These are phyloP conservation scores for Pyrus communis DNA, from an alignment of 306 rosid species.

Conservation along the genomic window DNA sequence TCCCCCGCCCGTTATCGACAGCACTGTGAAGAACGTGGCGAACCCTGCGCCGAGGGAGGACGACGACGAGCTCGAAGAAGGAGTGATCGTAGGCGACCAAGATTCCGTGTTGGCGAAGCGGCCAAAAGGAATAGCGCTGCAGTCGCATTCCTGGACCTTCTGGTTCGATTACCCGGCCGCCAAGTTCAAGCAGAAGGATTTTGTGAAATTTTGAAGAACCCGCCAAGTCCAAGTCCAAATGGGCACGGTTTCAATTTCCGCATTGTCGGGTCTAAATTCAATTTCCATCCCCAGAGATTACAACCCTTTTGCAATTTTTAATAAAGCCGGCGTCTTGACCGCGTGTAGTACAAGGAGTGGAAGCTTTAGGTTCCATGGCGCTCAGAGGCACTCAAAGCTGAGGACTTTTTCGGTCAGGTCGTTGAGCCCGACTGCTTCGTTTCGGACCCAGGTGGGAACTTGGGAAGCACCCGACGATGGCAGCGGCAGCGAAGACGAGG, in stretches of 20 bases:
- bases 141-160: no score
- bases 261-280: background rate
- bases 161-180: no score
- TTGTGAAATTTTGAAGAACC: no score
- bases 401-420: constrained; percentile 22
- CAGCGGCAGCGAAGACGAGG: constrained; percentile 51
- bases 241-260: background rate
- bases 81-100: no score
- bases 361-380: constrained; percentile 12
- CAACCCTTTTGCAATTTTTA: background rate
- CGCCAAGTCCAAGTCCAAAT: background rate
- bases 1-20: no score
- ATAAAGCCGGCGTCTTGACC: constrained; percentile 6
- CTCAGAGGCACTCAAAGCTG: constrained; percentile 12
- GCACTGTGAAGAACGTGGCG: no score
- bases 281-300: background rate
- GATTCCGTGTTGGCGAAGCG: no score
- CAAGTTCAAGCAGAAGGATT: no score
- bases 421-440: constrained; percentile 19
- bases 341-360: constrained; percentile 17
- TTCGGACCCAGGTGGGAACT: constrained; percentile 23
- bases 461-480: constrained; percentile 86
- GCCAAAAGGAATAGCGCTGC: no score
- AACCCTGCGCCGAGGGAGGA: no score
- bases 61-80: no score